Conservation (phyloP, 2,329 filamentous ascomycete genomes). For the Stemphylium beticola region DNA sequence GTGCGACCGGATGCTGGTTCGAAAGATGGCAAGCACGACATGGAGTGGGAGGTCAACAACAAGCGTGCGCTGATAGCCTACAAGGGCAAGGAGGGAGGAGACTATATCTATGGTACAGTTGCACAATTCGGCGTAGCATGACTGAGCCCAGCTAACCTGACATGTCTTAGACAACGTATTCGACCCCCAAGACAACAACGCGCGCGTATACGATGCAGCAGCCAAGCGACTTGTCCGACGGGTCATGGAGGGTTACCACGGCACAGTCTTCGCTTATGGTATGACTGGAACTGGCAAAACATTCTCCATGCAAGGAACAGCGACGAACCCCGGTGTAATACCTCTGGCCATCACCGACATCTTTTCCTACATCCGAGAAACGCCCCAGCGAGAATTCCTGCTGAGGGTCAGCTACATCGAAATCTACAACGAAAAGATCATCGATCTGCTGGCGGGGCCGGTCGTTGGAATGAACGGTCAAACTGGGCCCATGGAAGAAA, state of each 20-base stretch:
- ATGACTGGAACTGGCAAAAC: slow-evolving; percentile 99
- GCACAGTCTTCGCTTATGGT: slow-evolving; percentile 97
- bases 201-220: slow-evolving; percentile 89
- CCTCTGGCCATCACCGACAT: slow-evolving; percentile 98
- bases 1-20: slow-evolving; percentile 80
- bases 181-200: slow-evolving; percentile 89
- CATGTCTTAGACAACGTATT: slow-evolving; percentile 85
- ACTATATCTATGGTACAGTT: slow-evolving; percentile 85
- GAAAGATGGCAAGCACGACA: slow-evolving; percentile 69
- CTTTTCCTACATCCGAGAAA: slow-evolving; percentile 98
- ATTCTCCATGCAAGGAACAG: slow-evolving; percentile 99
- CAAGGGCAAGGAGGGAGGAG: slow-evolving; percentile 80
- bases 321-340: slow-evolving; percentile 93
- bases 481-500: slow-evolving; percentile 76
- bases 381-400: slow-evolving; percentile 90
- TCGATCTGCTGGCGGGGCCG: slow-evolving; percentile 85
- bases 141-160: slow-evolving; percentile 17
- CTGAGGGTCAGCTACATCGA: slow-evolving; percentile 96
- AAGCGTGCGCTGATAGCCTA: slow-evolving; percentile 82
- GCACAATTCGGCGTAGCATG: slow-evolving; percentile 22
- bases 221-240: slow-evolving; percentile 93
- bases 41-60: slow-evolving; percentile 92
- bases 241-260: slow-evolving; percentile 99
- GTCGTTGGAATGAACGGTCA: slow-evolving; percentile 59
- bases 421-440: slow-evolving; percentile 98